Conservation (phyloP, 805 yeast genomes). For the Yarrowia phangngaensis region DNA sequence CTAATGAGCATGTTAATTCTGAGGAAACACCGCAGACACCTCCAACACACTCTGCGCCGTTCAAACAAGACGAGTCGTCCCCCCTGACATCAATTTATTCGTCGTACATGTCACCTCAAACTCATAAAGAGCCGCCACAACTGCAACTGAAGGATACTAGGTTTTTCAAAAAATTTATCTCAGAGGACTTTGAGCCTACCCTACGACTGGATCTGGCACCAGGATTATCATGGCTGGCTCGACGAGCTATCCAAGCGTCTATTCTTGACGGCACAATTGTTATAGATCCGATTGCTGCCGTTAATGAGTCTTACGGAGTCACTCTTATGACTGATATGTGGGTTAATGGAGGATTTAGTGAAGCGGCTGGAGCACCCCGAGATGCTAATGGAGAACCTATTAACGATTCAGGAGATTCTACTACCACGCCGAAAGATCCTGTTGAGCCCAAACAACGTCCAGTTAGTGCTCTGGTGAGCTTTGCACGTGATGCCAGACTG, state of each 20-base stretch:
- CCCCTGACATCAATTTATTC: constrained; percentile 24
- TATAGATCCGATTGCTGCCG: constrained; percentile 81
- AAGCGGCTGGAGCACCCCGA: constrained; percentile 16
- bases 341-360: constrained; percentile 22
- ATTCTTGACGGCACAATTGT: constrained; percentile 76
- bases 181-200: constrained; percentile 78
- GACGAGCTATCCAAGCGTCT: constrained; percentile 58
- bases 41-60: constrained; percentile 16
- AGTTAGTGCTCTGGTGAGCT: constrained; percentile 7
- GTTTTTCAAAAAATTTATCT: constrained; percentile 60
- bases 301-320: constrained; percentile 52
- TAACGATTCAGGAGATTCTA: constrained; percentile 24
- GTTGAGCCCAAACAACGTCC: constrained; percentile 20
- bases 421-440: constrained; percentile 9
- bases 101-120: constrained; percentile 21
- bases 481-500: constrained; percentile 19
- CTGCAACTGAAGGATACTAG: constrained; percentile 47
- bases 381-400: constrained; percentile 16
- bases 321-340: constrained; percentile 22
- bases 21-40: constrained; percentile 20
- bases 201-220: constrained; percentile 61
- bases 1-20: constrained; percentile 1
- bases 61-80: constrained; percentile 21
- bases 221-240: constrained; percentile 58
- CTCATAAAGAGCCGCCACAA: constrained; percentile 20